phyloP scores from a whole-genome alignment of 148 eudicot genomes.

The Silene uniflora region DNA sequence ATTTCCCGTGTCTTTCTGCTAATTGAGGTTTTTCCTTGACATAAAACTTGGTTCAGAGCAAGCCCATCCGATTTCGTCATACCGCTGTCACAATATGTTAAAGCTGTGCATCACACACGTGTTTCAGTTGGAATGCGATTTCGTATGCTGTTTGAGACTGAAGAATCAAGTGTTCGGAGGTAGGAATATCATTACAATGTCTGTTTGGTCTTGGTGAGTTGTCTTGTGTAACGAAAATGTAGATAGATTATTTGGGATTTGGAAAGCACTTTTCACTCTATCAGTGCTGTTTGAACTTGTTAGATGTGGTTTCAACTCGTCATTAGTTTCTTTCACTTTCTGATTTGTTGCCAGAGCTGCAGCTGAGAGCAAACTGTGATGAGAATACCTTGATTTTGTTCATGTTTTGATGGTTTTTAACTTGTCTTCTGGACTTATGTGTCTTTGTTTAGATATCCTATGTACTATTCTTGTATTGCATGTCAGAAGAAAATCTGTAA shows the following conservation, averaged over 20 bases:
- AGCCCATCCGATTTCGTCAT: constrained; percentile 96
- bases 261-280: not conserved
- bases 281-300: not conserved
- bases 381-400: not conserved
- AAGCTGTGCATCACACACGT: constrained; percentile 94
- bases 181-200: constrained; percentile 19
- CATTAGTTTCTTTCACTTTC: not conserved
- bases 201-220: not conserved
- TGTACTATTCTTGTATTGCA: not conserved
- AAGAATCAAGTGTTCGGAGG: constrained; percentile 99
- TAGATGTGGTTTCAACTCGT: not conserved
- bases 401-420: not conserved
- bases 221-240: not conserved
- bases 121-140: constrained; percentile 99
- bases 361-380: not conserved
- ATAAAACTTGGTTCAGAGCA: constrained; percentile 50
- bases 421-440: no score
- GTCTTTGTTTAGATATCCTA: no score
- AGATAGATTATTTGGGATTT: not conserved
- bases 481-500: not conserved
- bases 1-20: not conserved
- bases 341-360: not conserved
- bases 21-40: constrained; percentile 12
- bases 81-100: constrained; percentile 80
- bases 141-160: constrained; percentile 98